phyloP scores from a whole-genome alignment of 441 rosid genomes.

The Corymbia calophylla region DNA sequence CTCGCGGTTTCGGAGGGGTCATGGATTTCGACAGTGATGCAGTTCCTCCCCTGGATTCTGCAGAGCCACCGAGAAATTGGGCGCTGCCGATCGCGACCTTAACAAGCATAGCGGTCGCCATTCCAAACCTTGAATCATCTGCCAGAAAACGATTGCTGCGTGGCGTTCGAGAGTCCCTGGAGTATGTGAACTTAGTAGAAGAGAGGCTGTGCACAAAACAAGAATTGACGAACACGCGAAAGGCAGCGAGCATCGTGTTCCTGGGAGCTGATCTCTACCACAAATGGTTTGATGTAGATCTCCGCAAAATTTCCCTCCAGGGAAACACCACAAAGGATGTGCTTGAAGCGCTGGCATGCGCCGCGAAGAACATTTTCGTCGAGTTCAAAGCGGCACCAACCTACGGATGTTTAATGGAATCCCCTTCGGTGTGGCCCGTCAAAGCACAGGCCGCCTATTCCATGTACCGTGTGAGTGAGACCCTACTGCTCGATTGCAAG shows the following conservation, averaged over 20 bases:
- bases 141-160: slow-evolving; percentile 27
- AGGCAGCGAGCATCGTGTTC: slow-evolving; percentile 60
- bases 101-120: slow-evolving; percentile 54
- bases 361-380: slow-evolving; percentile 38
- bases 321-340: slow-evolving; percentile 30
- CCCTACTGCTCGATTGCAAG: slow-evolving; percentile 34
- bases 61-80: slow-evolving; percentile 70
- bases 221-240: slow-evolving; percentile 27
- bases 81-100: slow-evolving; percentile 74
- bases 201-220: slow-evolving; percentile 24
- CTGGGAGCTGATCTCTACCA: slow-evolving; percentile 60
- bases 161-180: slow-evolving; percentile 54
- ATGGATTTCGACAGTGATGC: slow-evolving; percentile 43
- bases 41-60: slow-evolving; percentile 34
- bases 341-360: slow-evolving; percentile 41
- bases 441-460: slow-evolving; percentile 71
- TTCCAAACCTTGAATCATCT: slow-evolving; percentile 30
- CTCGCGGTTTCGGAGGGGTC: slow-evolving; percentile 59
- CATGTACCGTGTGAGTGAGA: slow-evolving; percentile 67
- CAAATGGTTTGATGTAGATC: slow-evolving; percentile 66
- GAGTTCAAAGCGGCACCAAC: slow-evolving; percentile 30
- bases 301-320: slow-evolving; percentile 33
- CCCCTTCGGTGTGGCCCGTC: slow-evolving; percentile 60
- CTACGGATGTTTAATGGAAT: slow-evolving; percentile 33
- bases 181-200: slow-evolving; percentile 47